Base-by-base conservation (phyloP, 257 asterid species). In the Plectranthus barbatus region DNA sequence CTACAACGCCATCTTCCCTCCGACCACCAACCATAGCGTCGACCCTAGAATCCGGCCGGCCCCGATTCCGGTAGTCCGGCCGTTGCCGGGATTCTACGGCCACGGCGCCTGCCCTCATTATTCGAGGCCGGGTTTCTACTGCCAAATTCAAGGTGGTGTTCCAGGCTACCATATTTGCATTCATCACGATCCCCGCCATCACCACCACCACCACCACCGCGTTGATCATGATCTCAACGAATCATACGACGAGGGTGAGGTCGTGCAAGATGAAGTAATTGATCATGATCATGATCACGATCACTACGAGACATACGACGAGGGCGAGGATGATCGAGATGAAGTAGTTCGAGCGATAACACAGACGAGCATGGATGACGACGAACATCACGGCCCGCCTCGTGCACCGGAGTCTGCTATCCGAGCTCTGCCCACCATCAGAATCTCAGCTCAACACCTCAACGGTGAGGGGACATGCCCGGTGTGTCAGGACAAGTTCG, bases 381-480 rank as follows among this genome's bases (percentile, higher is more conserved):
- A 44, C 7, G 10, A 6, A 44, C 20, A 14, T 9, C 81, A 64
- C 24, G 83, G 83, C 3, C 84, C 83, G 12, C 76, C 88, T 1
- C 85, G 83, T 0, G 88, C 88, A 18, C 78, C 83, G 17, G 73
- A 72, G 5, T 56, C 83, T 6, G 89, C 84, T 14, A 75, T 83
- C 12, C 80, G 77, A 53, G 80, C 80, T 5, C 61, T 84, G 75
- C 79, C 85, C 24, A 79, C 83, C 54, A 14, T 81, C 52, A 72
- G 4, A 66, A 77, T 84, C 56, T 69, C 56, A 21, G 70, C 62
- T 18, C 70, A 68, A 57, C 85, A 79, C 61, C 77, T 79, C 29
- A 68, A 13, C 45, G 52, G 62, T 1, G 82, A 81, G 50, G 67
- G 80, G 20, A 78, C 70, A 14, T 84, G 91, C 81, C 83, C 87